Evolutionary conservation across 495 filamentous ascomycete species (phyloP).

Genomic region (Hyaloscypha hepaticicola): DNA sequence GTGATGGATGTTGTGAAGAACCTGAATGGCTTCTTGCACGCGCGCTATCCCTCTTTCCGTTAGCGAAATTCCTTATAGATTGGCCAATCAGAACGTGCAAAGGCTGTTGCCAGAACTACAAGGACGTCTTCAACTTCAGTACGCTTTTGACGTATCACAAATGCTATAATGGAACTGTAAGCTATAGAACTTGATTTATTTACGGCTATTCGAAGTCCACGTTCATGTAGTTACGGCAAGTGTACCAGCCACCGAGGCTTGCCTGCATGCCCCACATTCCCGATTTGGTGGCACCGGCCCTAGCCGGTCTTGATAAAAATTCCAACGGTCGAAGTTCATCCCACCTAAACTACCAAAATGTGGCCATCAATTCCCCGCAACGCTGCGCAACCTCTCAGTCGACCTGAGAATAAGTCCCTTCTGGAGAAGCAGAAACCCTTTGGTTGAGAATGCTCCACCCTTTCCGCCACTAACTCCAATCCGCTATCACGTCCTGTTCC

Average conservation of each 20-base stretch:
- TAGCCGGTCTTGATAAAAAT: neutral
- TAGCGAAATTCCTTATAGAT: neutral
- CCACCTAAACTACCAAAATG: slow-evolving; percentile 11
- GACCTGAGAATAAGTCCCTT: neutral
- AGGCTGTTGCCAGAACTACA: too few relatives aligned
- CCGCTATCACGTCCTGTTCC: neutral
- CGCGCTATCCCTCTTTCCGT: neutral
- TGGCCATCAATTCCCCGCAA: neutral
- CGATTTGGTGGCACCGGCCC: neutral
- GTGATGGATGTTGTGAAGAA: neutral
- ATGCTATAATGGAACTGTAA: too few relatives aligned
- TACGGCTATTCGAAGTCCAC: too few relatives aligned
- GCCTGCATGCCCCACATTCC: neutral
- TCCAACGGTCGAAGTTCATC: slow-evolving; percentile 4
- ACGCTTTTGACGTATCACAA: too few relatives aligned
- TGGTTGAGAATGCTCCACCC: neutral
- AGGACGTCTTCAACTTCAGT: too few relatives aligned
- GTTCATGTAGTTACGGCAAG: too few relatives aligned
- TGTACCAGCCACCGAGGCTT: too few relatives aligned
- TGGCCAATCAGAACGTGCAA: slow-evolving; percentile 8
- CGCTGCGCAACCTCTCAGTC: slow-evolving; percentile 6
- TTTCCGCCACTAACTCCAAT: neutral
- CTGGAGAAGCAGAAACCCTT: neutral
- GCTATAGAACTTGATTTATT: too few relatives aligned
- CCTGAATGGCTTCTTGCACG: neutral